phyloP scores from a whole-genome alignment of 2,329 filamentous ascomycete species.

The Lecanicillium sp. region DNA sequence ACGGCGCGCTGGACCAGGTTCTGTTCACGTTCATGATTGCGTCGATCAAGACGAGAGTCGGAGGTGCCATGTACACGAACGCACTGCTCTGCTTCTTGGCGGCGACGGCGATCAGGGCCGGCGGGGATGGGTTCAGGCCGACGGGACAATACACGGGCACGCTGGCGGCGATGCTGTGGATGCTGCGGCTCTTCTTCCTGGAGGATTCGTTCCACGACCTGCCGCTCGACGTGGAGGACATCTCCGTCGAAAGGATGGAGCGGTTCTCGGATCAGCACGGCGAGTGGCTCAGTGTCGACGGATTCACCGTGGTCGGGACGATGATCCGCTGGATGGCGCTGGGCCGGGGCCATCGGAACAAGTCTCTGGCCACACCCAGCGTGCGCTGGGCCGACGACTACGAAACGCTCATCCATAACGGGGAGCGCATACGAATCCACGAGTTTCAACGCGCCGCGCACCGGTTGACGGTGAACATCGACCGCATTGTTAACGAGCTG shows the following conservation, averaged over 20 bases:
- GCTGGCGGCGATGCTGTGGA: slow-evolving; percentile 7
- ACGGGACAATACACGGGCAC: slow-evolving; percentile 7
- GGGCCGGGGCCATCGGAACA: slow-evolving; percentile 8
- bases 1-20: slow-evolving; percentile 5
- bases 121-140: slow-evolving; percentile 6
- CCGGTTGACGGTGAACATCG: neutral
- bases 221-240: slow-evolving; percentile 2
- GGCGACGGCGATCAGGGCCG: slow-evolving; percentile 3
- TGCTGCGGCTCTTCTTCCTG: slow-evolving; percentile 9
- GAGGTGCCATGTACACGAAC: slow-evolving; percentile 11
- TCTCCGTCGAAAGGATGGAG: slow-evolving; percentile 4
- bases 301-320: slow-evolving; percentile 7
- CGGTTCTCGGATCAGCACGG: slow-evolving; percentile 6
- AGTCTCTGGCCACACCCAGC: slow-evolving; percentile 5
- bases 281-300: slow-evolving; percentile 7
- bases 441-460: slow-evolving; percentile 5
- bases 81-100: slow-evolving; percentile 9
- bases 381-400: slow-evolving; percentile 9
- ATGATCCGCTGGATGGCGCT: slow-evolving; percentile 11
- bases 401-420: slow-evolving; percentile 7
- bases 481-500: slow-evolving; percentile 5
- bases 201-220: slow-evolving; percentile 6
- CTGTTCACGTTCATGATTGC: slow-evolving; percentile 9
- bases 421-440: slow-evolving; percentile 5
- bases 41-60: slow-evolving; percentile 8